phyloP scores from a whole-genome alignment of 805 yeast species.

The Metschnikowia corniflorae region DNA sequence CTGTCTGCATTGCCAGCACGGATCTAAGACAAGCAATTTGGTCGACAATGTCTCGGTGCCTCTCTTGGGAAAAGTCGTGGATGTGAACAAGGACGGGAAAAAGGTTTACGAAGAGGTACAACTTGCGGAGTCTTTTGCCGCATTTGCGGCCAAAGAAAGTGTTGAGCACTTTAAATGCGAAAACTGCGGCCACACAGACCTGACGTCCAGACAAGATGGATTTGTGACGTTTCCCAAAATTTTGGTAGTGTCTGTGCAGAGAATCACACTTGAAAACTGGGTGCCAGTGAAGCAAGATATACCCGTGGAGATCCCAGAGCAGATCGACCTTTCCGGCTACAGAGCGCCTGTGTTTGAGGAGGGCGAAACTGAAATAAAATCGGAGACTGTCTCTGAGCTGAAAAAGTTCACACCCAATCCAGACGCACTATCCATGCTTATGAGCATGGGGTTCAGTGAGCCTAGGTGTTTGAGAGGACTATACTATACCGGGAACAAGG shows the following conservation, averaged over 20 bases:
- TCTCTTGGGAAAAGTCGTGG: conserved; percentile 41
- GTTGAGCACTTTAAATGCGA: conserved; percentile 64
- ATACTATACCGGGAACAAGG: conserved; percentile 63
- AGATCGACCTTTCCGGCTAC: conserved; percentile 43
- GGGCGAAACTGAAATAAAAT: conserved; percentile 23
- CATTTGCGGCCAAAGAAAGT: conserved; percentile 45
- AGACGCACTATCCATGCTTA: conserved; percentile 50
- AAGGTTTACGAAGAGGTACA: conserved; percentile 47
- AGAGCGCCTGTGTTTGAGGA: conserved; percentile 39
- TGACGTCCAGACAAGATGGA: conserved; percentile 38
- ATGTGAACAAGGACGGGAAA: conserved; percentile 41
- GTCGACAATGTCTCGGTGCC: conserved; percentile 65
- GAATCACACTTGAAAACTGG: conserved; percentile 87
- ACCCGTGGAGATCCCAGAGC: conserved; percentile 54
- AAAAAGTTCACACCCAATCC: conserved; percentile 50
- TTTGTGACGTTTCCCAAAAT: conserved; percentile 68
- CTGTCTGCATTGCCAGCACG: conserved; percentile 55
- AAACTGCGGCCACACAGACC: conserved; percentile 38
- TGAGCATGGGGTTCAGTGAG: conserved; percentile 85
- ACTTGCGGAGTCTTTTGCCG: conserved; percentile 47
- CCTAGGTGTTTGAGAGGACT: conserved; percentile 64
- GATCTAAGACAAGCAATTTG: conserved; percentile 52
- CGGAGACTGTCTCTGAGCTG: conserved; percentile 4
- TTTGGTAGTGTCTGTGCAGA: conserved; percentile 67
- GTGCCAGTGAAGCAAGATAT: conserved; percentile 78